Percentiles rank a stretch among this genome's conserved stretches.
phyloP scores from a whole-genome alignment of 1,284 basidiomycete species.

The Puccinia brachypodii region DNA sequence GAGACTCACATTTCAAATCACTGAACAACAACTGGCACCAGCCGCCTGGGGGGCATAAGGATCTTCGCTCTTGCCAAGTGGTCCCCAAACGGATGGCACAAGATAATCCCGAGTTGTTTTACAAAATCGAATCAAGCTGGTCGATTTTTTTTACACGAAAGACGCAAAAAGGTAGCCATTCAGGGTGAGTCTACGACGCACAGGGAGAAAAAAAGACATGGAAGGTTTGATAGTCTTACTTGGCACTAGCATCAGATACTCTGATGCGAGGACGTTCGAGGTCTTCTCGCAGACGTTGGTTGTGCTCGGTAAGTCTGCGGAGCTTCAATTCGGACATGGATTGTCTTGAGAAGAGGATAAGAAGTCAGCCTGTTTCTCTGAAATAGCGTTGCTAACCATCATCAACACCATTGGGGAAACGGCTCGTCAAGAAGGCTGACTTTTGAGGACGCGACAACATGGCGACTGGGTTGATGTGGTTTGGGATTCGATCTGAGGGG shows the following conservation, averaged over 20 bases:
- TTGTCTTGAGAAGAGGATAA: constrained; percentile 57
- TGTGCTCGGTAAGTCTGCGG: constrained; percentile 86
- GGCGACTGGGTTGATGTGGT: not conserved
- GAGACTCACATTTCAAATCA: constrained; percentile 6
- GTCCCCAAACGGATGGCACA: constrained; percentile 89
- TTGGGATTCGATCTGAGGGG: not conserved
- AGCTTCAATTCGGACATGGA: constrained; percentile 94
- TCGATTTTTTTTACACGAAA: too few species aligned
- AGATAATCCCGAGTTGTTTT: constrained; percentile 84
- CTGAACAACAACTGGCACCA: constrained; percentile 53
- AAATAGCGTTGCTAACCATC: not conserved
- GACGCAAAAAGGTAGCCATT: too few species aligned
- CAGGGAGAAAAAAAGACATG: too few species aligned
- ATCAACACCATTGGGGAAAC: not conserved
- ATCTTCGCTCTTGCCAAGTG: constrained; percentile 79
- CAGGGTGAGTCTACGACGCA: too few species aligned
- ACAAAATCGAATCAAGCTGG: constrained; percentile 86
- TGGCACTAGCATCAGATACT: constrained; percentile 85
- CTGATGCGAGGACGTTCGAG: constrained; percentile 78
- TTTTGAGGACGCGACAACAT: constrained; percentile 47
- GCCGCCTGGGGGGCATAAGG: constrained; percentile 76
- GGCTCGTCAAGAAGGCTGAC: not conserved
- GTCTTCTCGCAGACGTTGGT: constrained; percentile 84
- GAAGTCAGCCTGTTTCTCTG: not conserved
- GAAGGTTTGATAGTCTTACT: constrained; percentile 63